These are phyloP conservation scores for Trichophyton equinum DNA, from an alignment of 2,329 filamentous ascomycete species.

Conservation along the genomic window DNA sequence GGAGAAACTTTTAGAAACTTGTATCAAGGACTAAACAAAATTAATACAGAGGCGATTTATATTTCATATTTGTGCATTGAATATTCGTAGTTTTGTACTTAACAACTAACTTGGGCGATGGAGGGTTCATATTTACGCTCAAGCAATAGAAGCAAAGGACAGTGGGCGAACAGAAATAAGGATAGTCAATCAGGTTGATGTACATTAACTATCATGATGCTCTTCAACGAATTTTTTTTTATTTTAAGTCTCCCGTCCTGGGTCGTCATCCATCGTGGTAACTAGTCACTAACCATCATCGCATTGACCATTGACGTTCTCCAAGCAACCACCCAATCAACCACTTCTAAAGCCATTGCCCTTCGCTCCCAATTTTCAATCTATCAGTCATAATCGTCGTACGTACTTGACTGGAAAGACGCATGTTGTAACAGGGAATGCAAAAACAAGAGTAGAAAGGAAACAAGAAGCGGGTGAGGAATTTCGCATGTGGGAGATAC, in stretches of 20 bases:
- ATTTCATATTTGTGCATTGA: neutral
- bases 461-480: neutral
- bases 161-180: neutral
- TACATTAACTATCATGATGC: neutral
- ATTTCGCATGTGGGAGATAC: neutral
- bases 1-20: neutral
- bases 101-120: too few species aligned
- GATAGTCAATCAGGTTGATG: neutral
- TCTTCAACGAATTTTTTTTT: neutral
- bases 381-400: neutral
- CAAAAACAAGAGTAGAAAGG: neutral
- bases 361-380: neutral
- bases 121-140: too few species aligned
- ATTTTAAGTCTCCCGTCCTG: neutral
- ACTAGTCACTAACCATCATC: neutral
- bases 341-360: neutral
- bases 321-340: neutral
- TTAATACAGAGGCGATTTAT: constrained; percentile 1
- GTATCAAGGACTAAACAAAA: constrained; percentile 1
- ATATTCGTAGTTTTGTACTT: too few species aligned
- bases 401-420: neutral
- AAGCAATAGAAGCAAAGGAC: too few species aligned
- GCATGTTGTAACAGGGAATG: neutral
- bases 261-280: too few species aligned
- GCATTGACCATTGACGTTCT: neutral